Evolutionary conservation across 78 protist genomes (phyloP).

Genomic region (Dictyostelium citrinum): DNA sequence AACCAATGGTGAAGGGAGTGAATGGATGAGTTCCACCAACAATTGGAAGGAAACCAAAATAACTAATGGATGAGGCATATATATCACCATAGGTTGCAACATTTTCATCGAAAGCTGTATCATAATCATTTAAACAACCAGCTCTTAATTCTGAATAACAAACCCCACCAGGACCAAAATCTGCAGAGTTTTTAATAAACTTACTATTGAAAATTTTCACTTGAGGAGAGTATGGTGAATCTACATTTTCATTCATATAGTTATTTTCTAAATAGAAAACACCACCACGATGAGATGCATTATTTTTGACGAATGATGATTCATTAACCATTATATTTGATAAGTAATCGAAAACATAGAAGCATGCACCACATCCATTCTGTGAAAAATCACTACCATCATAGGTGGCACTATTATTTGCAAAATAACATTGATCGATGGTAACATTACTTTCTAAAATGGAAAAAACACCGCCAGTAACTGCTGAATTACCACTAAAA

Average conservation of each 20-base stretch:
- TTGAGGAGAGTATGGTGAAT: neutral
- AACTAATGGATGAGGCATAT: neutral
- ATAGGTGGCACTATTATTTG: neutral
- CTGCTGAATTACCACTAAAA: neutral
- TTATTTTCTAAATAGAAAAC: neutral
- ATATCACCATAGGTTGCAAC: conserved; percentile 3
- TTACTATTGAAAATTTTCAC: neutral
- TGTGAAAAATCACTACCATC: neutral
- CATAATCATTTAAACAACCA: neutral
- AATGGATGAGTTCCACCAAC: neutral
- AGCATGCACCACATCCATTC: neutral
- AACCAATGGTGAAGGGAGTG: neutral
- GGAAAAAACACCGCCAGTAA: neutral
- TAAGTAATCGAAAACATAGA: neutral
- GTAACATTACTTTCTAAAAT: neutral
- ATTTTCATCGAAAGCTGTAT: neutral
- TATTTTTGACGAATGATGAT: neutral
- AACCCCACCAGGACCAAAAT: conserved; percentile 49
- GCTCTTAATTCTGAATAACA: neutral
- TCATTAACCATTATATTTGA: neutral
- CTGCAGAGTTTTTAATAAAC: neutral
- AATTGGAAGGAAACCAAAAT: neutral
- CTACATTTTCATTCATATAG: neutral
- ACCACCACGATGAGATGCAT: neutral
- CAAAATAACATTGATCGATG: neutral